Percentiles rank a stretch among this genome's conserved stretches.
Conservation (phyloP, 2,329 filamentous ascomycete species). For the Penicillium sp. region DNA sequence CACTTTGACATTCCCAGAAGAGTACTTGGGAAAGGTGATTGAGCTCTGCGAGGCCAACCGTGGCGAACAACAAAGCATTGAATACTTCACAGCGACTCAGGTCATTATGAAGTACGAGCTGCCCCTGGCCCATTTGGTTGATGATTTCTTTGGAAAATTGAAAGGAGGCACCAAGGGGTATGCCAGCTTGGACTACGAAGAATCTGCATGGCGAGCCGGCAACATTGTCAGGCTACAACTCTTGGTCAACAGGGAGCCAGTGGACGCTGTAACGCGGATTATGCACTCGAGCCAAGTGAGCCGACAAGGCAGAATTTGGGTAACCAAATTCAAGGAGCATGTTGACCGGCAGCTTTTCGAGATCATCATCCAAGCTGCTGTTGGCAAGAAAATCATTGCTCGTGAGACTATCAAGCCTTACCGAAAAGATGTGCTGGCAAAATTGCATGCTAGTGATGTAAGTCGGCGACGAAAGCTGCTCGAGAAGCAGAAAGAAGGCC, state of each 20-base stretch:
- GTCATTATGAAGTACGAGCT: slow-evolving; percentile 93
- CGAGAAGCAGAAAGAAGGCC: slow-evolving; percentile 94
- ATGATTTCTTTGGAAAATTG: slow-evolving; percentile 95
- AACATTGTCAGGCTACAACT: slow-evolving; percentile 86
- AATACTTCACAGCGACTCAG: slow-evolving; percentile 88
- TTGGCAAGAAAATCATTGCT: slow-evolving; percentile 78
- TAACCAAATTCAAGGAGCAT: slow-evolving; percentile 93
- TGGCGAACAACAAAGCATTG: slow-evolving; percentile 80
- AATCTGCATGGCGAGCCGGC: slow-evolving; percentile 79
- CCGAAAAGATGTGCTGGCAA: slow-evolving; percentile 88
- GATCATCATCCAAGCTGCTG: slow-evolving; percentile 87
- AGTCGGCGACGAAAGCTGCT: slow-evolving; percentile 78
- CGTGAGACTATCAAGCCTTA: slow-evolving; percentile 96
- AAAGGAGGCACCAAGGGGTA: slow-evolving; percentile 95
- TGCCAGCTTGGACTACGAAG: slow-evolving; percentile 93
- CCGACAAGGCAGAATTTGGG: slow-evolving; percentile 80
- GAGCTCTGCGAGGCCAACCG: slow-evolving; percentile 90
- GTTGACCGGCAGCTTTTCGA: slow-evolving; percentile 98
- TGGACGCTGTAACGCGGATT: slow-evolving; percentile 91
- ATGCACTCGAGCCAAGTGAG: slow-evolving; percentile 80
- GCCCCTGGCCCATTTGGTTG: slow-evolving; percentile 84
- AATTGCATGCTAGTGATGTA: slow-evolving; percentile 88
- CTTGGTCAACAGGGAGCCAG: slow-evolving; percentile 86
- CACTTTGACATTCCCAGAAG: slow-evolving; percentile 87
- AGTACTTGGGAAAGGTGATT: slow-evolving; percentile 91